Conservation (phyloP, 331 rosid genomes). For the Quercus lobata region DNA sequence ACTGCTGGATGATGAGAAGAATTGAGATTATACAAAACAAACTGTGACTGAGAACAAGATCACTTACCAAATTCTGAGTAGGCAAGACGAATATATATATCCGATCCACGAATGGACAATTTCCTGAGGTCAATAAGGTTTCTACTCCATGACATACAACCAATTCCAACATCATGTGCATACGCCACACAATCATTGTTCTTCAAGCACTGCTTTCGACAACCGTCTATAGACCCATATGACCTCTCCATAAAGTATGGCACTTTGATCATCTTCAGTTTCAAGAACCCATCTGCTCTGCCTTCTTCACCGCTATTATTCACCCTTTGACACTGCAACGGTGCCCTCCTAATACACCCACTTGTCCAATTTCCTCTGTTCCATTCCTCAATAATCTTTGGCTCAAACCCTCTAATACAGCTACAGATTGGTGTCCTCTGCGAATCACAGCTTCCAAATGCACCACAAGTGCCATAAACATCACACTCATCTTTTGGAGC, state of each 20-base stretch:
- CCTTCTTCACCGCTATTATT: neutral
- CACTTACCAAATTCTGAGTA: neutral
- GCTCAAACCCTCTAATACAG: constrained; percentile 4
- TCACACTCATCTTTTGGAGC: neutral
- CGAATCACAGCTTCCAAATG: constrained; percentile 1
- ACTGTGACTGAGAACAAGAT: too few species aligned
- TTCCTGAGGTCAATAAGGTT: neutral
- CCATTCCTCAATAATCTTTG: constrained; percentile 8
- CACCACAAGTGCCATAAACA: constrained; percentile 10
- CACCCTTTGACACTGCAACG: neutral
- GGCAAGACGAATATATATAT: neutral
- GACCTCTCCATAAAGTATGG: neutral
- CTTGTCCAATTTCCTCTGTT: neutral
- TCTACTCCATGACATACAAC: constrained; percentile 5
- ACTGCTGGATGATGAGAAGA: too few species aligned
- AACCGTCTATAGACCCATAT: neutral
- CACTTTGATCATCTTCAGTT: neutral
- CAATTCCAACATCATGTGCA: constrained; percentile 5
- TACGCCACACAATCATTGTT: constrained; percentile 14
- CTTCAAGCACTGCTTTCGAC: constrained; percentile 1
- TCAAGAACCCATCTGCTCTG: neutral
- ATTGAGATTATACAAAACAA: too few species aligned
- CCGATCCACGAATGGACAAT: neutral
- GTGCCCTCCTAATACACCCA: constrained; percentile 1
- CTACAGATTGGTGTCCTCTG: neutral